Evolutionary conservation across 2,329 filamentous ascomycete genomes (phyloP), one percentile per base, ranked within the genome.

Genomic region (Arthrinium puccinioides): DNA sequence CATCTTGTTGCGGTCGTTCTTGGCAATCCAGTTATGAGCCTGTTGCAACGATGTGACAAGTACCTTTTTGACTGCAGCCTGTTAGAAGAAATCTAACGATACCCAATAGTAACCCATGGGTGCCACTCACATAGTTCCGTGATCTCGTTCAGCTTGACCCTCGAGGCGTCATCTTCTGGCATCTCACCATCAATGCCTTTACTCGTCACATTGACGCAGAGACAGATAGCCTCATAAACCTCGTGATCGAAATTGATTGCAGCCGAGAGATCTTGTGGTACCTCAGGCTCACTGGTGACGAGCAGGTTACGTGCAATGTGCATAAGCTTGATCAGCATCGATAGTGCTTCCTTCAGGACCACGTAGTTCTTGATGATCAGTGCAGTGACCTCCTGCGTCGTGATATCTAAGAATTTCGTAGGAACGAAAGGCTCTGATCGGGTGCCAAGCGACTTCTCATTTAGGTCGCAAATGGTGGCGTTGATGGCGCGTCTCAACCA

Each of bases 1-100:
- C 76, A 82, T 82, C 53, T 83, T 83, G 56, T 82, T 82, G 24
- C 79, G 64, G 49, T 82, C 78, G 48, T 82, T 79, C 43, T 80
- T 80, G 39, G 78, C 77, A 1, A 76, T 79, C 76, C 79, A 82
- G 53, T 83, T 83, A 46, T 82, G 78, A 2, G 76, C 74, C 53
- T 82, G 77, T 49, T 83, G 79, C 10, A 83, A 58, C 3, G 74
- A 76, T 0, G 78, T 82, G 2, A 83, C 77, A 3, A 83, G 63
- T 2, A 83, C 61, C 49, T 81, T 82, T 47, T 83, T 82, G 55
- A 78, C 76, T 81, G 37, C 2, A 26, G 28, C 2, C 16, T n/a
- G n/a, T n/a, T n/a, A n/a, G n/a, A n/a, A n/a, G n/a, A n/a, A n/a
- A n/a, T n/a, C n/a, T n/a, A n/a, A n/a, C n/a, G n/a, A n/a, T n/a